A percentile compares a stretch with the other conserved stretches of the same genome.
Conservation (phyloP, 164 flowering plant genomes). For the Vitis amurensis region DNA sequence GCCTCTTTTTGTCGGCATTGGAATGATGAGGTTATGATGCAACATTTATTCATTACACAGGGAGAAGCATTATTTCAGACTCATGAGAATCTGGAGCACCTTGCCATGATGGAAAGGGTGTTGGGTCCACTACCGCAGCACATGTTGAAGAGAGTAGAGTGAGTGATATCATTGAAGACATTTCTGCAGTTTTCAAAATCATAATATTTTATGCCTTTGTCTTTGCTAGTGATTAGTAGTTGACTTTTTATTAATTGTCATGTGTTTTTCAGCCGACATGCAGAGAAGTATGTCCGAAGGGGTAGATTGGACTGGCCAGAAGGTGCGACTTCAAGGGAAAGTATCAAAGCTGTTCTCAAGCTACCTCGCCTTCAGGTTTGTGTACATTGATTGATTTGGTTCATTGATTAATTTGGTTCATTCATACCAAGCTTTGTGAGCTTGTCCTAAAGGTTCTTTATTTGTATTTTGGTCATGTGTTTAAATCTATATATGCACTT, state of each 20-base stretch:
- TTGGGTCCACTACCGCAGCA: conserved; percentile 64
- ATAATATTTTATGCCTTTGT: neutral
- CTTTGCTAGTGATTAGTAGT: neutral
- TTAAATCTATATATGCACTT: neutral
- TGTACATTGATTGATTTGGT: neutral
- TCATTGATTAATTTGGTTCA: neutral
- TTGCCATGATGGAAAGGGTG: conserved; percentile 84
- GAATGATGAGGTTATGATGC: too few relatives aligned
- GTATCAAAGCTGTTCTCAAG: conserved; percentile 61
- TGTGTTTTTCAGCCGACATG: conserved; percentile 45
- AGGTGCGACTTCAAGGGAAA: conserved; percentile 67
- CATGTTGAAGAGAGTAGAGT: conserved; percentile 66
- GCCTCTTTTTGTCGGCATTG: neutral
- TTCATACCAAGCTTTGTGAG: neutral
- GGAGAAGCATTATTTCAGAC: conserved; percentile 83
- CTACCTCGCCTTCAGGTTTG: conserved; percentile 62
- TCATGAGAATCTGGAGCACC: conserved; percentile 76
- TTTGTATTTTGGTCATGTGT: neutral
- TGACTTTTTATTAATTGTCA: neutral
- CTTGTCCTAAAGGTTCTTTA: neutral
- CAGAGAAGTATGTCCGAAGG: conserved; percentile 65
- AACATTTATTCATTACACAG: conserved; percentile 18
- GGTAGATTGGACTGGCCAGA: conserved; percentile 78
- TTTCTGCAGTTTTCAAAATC: neutral
- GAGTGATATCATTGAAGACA: conserved; percentile 12